Conservation (phyloP, 116 monocot genomes). For the Thalassia testudinum region DNA sequence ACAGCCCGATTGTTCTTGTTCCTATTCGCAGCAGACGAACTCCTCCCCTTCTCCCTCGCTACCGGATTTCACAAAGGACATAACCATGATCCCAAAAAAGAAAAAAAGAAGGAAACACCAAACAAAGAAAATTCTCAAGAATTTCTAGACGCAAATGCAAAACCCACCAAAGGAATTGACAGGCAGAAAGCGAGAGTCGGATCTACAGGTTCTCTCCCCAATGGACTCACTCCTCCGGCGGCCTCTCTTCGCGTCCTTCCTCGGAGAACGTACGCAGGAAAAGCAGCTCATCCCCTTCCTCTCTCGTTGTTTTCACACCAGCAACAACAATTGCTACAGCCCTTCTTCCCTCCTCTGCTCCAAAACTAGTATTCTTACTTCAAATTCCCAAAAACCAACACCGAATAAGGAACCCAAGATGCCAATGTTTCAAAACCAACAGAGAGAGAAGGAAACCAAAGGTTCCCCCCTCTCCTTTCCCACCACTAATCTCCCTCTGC, state of each 20-base stretch:
- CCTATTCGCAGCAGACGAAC: slow-evolving; percentile 3
- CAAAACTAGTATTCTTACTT: not conserved
- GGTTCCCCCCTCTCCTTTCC: not conserved
- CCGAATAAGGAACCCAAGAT: no score
- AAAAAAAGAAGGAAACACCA: not conserved
- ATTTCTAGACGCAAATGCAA: not conserved
- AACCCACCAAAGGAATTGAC: not conserved
- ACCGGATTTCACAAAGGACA: not conserved
- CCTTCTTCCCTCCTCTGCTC: not conserved
- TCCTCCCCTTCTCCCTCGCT: not conserved
- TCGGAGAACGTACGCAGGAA: slow-evolving; percentile 33
- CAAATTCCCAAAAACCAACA: not conserved
- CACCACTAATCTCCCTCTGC: not conserved
- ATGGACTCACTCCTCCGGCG: not conserved
- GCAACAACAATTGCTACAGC: no score
- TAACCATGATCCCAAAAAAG: not conserved
- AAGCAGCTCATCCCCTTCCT: slow-evolving; percentile 31
- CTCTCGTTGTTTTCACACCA: no score
- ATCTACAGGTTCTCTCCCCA: slow-evolving; percentile 2
- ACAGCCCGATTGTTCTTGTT: slow-evolving; percentile 16
- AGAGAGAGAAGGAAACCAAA: not conserved
- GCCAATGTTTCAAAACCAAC: not conserved
- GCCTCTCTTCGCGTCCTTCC: slow-evolving; percentile 3
- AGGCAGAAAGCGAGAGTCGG: slow-evolving; percentile 1
- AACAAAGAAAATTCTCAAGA: not conserved